phyloP scores from a whole-genome alignment of 495 filamentous ascomycete species.

The Acidiella bohemica region DNA sequence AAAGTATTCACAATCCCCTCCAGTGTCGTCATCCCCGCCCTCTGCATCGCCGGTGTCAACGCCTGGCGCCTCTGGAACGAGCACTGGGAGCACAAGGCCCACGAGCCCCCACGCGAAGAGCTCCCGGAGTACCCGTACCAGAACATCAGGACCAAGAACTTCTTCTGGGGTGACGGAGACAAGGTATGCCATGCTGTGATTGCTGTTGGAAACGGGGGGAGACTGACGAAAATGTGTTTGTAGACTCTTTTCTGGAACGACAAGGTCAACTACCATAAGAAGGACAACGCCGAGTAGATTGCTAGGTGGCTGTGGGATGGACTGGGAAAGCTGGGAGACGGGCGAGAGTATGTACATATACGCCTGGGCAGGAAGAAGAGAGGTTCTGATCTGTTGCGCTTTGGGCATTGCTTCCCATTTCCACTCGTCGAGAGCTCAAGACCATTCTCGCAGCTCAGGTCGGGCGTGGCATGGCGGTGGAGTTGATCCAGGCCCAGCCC shows the following conservation, averaged over 20 bases:
- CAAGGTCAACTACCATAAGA: constrained; percentile 91
- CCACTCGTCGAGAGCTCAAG: too few relatives aligned
- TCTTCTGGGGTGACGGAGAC: constrained; percentile 81
- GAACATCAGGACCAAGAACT: constrained; percentile 87
- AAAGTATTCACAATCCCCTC: neutral
- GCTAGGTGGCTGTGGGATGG: too few relatives aligned
- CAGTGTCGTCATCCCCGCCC: constrained; percentile 54
- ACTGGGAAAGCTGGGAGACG: too few relatives aligned
- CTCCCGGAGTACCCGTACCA: constrained; percentile 80
- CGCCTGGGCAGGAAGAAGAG: too few relatives aligned
- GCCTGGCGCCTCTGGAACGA: constrained; percentile 81
- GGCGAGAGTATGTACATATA: too few relatives aligned
- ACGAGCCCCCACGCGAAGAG: constrained; percentile 79
- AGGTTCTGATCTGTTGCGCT: too few relatives aligned
- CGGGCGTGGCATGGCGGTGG: too few relatives aligned
- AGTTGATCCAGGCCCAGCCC: too few relatives aligned
- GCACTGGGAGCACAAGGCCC: constrained; percentile 90
- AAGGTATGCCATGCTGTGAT: constrained; percentile 48
- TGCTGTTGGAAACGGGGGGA: neutral
- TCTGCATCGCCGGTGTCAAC: constrained; percentile 59
- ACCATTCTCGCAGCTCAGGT: too few relatives aligned
- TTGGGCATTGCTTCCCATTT: too few relatives aligned
- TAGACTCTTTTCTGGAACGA: constrained; percentile 61
- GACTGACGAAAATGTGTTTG: neutral
- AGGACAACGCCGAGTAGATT: too few relatives aligned